A percentile compares a stretch with the other conserved stretches of the same genome.
phyloP scores from a whole-genome alignment of 805 yeast genomes.

The Clavispora vitiphila region DNA sequence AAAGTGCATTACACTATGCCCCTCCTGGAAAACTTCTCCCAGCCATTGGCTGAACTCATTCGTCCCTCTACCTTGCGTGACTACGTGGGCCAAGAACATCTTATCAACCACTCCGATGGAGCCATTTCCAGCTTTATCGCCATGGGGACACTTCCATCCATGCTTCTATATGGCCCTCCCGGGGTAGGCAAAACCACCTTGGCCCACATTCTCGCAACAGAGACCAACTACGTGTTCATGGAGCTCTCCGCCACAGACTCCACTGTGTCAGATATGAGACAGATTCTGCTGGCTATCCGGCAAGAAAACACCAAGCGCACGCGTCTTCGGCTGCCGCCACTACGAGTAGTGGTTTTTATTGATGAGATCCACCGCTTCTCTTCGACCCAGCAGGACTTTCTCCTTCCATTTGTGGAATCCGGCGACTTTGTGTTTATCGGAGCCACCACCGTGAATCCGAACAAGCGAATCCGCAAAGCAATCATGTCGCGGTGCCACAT shows the following conservation, averaged over 20 bases:
- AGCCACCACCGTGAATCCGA: slow-evolving; percentile 80
- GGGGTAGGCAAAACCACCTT: slow-evolving; percentile 94
- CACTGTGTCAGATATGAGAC: slow-evolving; percentile 60
- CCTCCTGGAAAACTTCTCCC: slow-evolving; percentile 1
- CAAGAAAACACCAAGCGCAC: slow-evolving; percentile 42
- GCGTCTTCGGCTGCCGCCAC: not conserved
- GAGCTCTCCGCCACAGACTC: slow-evolving; percentile 84
- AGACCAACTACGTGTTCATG: slow-evolving; percentile 53
- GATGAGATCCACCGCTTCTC: slow-evolving; percentile 92
- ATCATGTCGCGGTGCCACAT: slow-evolving; percentile 79
- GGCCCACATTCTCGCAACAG: slow-evolving; percentile 57
- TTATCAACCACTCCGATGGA: slow-evolving; percentile 56
- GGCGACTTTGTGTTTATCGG: slow-evolving; percentile 84
- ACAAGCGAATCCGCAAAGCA: slow-evolving; percentile 76
- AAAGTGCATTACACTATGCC: no score
- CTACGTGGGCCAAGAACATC: slow-evolving; percentile 81
- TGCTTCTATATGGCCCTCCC: slow-evolving; percentile 93
- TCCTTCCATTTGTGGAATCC: slow-evolving; percentile 77
- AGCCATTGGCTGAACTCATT: slow-evolving; percentile 72
- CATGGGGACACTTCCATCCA: slow-evolving; percentile 68
- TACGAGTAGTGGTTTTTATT: slow-evolving; percentile 58
- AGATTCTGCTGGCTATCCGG: slow-evolving; percentile 47
- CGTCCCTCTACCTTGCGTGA: slow-evolving; percentile 69
- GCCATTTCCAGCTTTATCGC: slow-evolving; percentile 60
- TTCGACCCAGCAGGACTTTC: slow-evolving; percentile 81